These are phyloP conservation scores for Trichoderma atroviride DNA, from an alignment of 2,329 filamentous ascomycete genomes.

Conservation along the genomic window DNA sequence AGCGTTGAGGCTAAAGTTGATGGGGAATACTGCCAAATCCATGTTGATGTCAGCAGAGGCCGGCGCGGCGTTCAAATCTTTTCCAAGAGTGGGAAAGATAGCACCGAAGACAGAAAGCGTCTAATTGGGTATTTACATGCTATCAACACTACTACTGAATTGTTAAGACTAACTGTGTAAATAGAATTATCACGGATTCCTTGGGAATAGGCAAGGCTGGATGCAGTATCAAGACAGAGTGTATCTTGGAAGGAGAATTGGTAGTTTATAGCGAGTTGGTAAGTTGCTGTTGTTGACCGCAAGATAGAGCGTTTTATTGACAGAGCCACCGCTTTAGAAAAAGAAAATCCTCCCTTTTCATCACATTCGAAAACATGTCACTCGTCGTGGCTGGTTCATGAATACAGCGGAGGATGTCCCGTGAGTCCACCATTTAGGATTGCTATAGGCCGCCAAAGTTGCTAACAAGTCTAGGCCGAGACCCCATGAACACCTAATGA, in stretches of 20 bases:
- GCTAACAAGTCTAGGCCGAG: slow-evolving; percentile 44
- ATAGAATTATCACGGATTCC: slow-evolving; percentile 62
- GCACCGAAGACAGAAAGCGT: slow-evolving; percentile 67
- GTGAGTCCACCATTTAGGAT: slow-evolving; percentile 44
- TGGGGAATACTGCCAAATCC: slow-evolving; percentile 88
- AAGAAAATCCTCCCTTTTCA: slow-evolving; percentile 73
- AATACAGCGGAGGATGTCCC: slow-evolving; percentile 70
- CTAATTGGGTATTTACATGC: slow-evolving; percentile 55
- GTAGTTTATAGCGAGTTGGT: slow-evolving; percentile 72
- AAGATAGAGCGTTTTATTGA: background rate
- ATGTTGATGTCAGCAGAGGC: slow-evolving; percentile 67
- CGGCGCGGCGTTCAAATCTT: slow-evolving; percentile 72
- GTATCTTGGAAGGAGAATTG: slow-evolving; percentile 83
- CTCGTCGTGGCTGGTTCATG: slow-evolving; percentile 70
- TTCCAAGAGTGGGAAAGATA: slow-evolving; percentile 90
- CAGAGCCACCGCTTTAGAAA: slow-evolving; percentile 42
- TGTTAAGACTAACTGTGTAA: slow-evolving; percentile 24
- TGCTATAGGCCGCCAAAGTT: background rate
- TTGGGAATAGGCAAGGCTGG: slow-evolving; percentile 61
- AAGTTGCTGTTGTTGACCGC: slow-evolving; percentile 23
- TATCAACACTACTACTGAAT: background rate
- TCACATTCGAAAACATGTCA: slow-evolving; percentile 79
- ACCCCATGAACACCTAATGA: slow-evolving; percentile 60
- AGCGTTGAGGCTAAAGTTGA: slow-evolving; percentile 83
- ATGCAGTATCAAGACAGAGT: slow-evolving; percentile 64